These are phyloP conservation scores for Lepidopterella palustris DNA, from an alignment of 495 filamentous ascomycete species.

Conservation along the genomic window DNA sequence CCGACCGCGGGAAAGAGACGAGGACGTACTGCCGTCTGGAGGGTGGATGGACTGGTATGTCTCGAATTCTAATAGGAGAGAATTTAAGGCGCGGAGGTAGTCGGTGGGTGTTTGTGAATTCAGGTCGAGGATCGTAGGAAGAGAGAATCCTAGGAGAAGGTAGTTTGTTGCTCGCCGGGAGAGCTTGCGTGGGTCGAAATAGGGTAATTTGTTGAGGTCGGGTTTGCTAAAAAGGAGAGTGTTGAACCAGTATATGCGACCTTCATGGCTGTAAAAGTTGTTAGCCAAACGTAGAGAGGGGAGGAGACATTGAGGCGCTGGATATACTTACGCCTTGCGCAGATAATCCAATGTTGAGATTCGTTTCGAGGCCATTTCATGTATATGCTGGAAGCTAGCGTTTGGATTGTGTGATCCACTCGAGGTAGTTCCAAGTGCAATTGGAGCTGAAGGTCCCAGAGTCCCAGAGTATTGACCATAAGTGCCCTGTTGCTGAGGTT, in stretches of 20 bases:
- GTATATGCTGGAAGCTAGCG: constrained; percentile 73
- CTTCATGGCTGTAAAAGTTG: constrained; percentile 63
- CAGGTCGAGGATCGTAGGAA: constrained; percentile 82
- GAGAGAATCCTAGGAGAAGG: constrained; percentile 82
- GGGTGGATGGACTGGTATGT: constrained; percentile 80
- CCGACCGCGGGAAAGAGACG: constrained; percentile 66
- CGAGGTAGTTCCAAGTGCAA: constrained; percentile 8
- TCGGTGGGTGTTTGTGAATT: constrained; percentile 69
- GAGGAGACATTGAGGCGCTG: background rate
- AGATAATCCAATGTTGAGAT: constrained; percentile 96
- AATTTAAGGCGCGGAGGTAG: constrained; percentile 80
- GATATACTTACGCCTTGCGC: constrained; percentile 67
- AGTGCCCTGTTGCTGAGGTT: constrained; percentile 14
- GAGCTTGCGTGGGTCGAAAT: constrained; percentile 75
- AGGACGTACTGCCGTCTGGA: constrained; percentile 61
- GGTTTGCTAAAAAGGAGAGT: constrained; percentile 82
- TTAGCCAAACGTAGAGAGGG: background rate
- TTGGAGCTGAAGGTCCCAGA: constrained; percentile 19
- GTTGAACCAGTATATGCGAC: constrained; percentile 95
- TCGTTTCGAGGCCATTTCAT: constrained; percentile 81
- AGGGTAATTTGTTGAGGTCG: constrained; percentile 74
- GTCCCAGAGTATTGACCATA: constrained; percentile 11
- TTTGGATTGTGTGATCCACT: constrained; percentile 54
- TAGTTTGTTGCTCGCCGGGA: constrained; percentile 85
- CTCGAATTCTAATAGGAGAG: constrained; percentile 86